These are phyloP conservation scores for Trichoderma sp. DNA, from an alignment of 2,329 filamentous ascomycete genomes.

Conservation along the genomic window DNA sequence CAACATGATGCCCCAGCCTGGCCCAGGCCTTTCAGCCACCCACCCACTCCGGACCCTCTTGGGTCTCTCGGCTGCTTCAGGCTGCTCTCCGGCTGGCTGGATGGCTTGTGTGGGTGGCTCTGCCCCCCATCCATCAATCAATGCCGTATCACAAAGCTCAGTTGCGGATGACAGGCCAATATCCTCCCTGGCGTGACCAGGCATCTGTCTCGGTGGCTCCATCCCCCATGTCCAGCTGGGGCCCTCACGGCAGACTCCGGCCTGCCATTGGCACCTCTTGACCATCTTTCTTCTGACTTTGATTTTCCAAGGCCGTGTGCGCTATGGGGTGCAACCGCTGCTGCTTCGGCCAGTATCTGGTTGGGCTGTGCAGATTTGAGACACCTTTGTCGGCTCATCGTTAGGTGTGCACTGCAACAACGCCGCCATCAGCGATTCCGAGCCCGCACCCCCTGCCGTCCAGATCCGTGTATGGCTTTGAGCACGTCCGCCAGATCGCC, in stretches of 20 bases:
- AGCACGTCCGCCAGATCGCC: constrained; percentile 16
- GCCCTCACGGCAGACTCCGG: not conserved
- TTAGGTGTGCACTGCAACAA: not conserved
- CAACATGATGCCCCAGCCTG: not conserved
- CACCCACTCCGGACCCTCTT: not conserved
- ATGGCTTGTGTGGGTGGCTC: not conserved
- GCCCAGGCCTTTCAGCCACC: not conserved
- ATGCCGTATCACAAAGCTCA: not conserved
- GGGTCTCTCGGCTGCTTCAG: constrained; percentile 1
- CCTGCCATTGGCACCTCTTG: not conserved
- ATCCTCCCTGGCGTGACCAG: constrained; percentile 11
- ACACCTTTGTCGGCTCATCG: constrained; percentile 7
- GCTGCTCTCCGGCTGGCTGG: constrained; percentile 17
- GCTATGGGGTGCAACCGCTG: not conserved
- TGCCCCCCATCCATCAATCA: not conserved
- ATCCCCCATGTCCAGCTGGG: not conserved
- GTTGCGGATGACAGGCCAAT: constrained; percentile 8
- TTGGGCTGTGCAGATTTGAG: not conserved
- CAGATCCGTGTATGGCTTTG: not conserved
- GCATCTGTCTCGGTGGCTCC: constrained; percentile 3
- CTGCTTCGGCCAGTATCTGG: not conserved
- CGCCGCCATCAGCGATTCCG: not conserved
- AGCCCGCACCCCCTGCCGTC: not conserved
- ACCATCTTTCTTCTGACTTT: not conserved
- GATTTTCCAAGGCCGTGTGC: not conserved